Conservation (phyloP, 352 stramenopile species). For the Phytophthora vignae region DNA sequence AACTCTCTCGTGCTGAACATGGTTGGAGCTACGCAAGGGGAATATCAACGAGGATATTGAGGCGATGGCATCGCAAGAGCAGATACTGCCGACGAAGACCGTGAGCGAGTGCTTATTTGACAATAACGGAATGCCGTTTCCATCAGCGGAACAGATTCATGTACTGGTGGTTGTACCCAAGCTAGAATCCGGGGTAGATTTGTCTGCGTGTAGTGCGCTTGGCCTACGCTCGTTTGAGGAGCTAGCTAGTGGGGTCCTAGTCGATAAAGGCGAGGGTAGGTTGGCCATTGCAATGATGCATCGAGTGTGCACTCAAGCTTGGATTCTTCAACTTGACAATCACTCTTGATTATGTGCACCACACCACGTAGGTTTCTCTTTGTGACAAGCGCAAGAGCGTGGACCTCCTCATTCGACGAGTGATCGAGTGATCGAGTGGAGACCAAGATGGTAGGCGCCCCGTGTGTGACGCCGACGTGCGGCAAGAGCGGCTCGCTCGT, state of each 20-base stretch:
- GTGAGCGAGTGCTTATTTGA: not conserved
- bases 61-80: not conserved
- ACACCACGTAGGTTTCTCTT: conserved; percentile 14
- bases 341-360: conserved; percentile 5
- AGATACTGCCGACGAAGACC: not conserved
- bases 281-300: too few relatives aligned
- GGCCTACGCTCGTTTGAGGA: too few relatives aligned
- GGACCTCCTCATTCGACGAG: conserved; percentile 26
- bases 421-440: conserved; percentile 29
- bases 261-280: too few relatives aligned
- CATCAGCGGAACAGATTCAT: not conserved
- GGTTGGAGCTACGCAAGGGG: too few relatives aligned
- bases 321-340: too few relatives aligned
- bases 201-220: too few relatives aligned
- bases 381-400: conserved; percentile 10
- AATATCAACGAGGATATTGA: not conserved
- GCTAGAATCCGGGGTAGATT: too few relatives aligned
- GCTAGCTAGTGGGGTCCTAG: too few relatives aligned
- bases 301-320: too few relatives aligned
- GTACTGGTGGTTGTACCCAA: not conserved
- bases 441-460: conserved; percentile 36
- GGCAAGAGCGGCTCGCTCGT: conserved; percentile 84
- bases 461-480: conserved; percentile 81
- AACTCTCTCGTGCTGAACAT: too few relatives aligned
- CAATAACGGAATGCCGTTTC: not conserved